Evolutionary conservation across 2,329 filamentous ascomycete species (phyloP), one percentile per base, ranked within the genome.

Genomic region (Talaromyces sp.): DNA sequence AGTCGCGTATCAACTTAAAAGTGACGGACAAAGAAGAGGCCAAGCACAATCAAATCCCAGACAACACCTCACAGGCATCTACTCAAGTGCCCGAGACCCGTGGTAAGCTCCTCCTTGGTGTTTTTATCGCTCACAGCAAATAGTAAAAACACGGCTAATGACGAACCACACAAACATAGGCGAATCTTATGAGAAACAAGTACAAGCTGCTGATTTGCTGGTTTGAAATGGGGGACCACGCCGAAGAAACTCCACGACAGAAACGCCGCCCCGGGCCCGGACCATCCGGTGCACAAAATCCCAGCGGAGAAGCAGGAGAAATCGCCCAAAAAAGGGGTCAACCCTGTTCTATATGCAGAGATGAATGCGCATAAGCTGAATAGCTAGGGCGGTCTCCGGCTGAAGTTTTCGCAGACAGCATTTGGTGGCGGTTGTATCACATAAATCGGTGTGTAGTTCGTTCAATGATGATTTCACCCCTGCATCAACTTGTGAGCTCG

Each of bases 281-380:
- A 64, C 31, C 62, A 62, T 31, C 63, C 62, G 6, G 62, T 66
- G 8, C 63, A 67, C 29, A 63, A 64, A 24, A 65, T 65, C 26
- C 64, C 65, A 27, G 70, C 74, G 11, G 72, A 75, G 57, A 74
- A 80, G 52, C 67, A 79, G 50, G 73, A 74, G 60, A 79, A 78
- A 63, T 71, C 78, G 66, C 69, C 71, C 65, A 77, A 78, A 66
- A 81, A 80, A 64, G 77, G 78, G 1, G 77, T 80, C 63, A 79
- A 80, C 61, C 78, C 77, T 14, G 70, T 74, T 10, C 62, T 80
- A 54, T 80, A 76, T 62, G 73, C 76, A 14, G 78, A 81, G 66
- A 80, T 80, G 77, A 76, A 77, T 63, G 75, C 77, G 27, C 27
- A 31, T 17, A 75, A 74, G 24, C 70, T 71, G 57, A 77, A 75